Base-by-base conservation (phyloP, 1,284 basidiomycete species). In the Rhodotorula sp. region DNA sequence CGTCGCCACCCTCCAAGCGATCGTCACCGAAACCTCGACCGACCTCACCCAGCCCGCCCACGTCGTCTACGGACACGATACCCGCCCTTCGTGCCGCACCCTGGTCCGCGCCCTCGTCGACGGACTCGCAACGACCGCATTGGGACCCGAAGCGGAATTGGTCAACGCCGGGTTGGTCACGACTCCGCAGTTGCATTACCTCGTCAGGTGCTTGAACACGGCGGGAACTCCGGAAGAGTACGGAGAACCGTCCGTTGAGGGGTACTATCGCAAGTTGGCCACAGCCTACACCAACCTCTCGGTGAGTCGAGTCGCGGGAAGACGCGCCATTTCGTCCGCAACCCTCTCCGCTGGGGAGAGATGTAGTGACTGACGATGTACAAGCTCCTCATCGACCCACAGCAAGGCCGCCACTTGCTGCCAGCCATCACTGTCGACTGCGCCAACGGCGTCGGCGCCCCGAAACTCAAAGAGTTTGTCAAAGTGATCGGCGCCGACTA, bases 151-250 rank as follows among this genome's bases (percentile, higher is more conserved):
- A 24, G 88, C 88, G 71, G 80, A 82, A 57, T 75, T 77, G 46
- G 75, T 80, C 46, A 79, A 84, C 66, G 80, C 83, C 5, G 95
- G 92, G 1, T 84, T 98, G 56, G 91, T 91, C 24, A 96, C 95
- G 1, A 99, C 96, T 0, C 96, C 96, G 0, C 88, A 97, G 70
- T 85, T 99, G 56, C 96, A 99, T 82, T 98, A 99, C 80, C 86
- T 98, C 66, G 95, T 99, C 59, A 86, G 89, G 77, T 87, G 91
- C 45, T 88, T 90, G 80, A 99, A 99, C 81, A 93, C 91, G 53
- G 87, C 89, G 78, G 88, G 86, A 17, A 81, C 81, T 5, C 87
- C 87, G 0, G 89, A 91, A 56, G 85, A 85, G 67, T 95, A 93
- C 77, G 94, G 95, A 4, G 86, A 88, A 53, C 91, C 93, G 67